Percentiles rank a stretch among this genome's conserved stretches.
Conservation (phyloP, 129 eudicot species). For the Tagetes erecta region DNA sequence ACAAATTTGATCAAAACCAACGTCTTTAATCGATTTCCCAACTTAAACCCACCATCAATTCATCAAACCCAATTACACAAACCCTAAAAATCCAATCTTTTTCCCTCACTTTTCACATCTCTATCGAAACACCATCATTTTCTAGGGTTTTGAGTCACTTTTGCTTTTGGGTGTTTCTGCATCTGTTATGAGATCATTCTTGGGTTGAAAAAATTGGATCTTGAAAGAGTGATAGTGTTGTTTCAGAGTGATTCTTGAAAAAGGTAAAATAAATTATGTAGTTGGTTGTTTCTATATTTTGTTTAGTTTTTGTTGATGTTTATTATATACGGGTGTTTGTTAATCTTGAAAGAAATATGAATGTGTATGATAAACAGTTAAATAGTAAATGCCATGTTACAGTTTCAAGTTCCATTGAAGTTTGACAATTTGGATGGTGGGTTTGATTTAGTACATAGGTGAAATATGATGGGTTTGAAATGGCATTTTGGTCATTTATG, state of each 20-base stretch:
- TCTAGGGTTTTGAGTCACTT: constrained; percentile 21
- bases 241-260: constrained; percentile 2
- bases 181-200: neutral
- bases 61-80: neutral
- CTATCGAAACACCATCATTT: neutral
- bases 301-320: neutral
- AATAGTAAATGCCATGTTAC: neutral
- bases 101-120: neutral
- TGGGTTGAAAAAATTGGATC: neutral
- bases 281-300: neutral
- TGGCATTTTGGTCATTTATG: neutral
- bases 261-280: neutral
- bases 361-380: neutral
- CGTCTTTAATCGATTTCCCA: neutral
- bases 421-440: neutral
- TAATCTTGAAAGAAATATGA: neutral
- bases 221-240: neutral
- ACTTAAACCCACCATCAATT: neutral
- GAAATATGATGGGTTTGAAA: constrained; percentile 1
- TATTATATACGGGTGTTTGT: neutral
- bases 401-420: neutral
- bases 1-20: neutral
- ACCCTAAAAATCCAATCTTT: neutral
- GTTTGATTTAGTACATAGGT: neutral
- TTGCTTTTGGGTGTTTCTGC: neutral